Evolutionary conservation across 2,329 filamentous ascomycete genomes (phyloP), one percentile per base, ranked within the genome.

Genomic region (Diaporthe sp.): DNA sequence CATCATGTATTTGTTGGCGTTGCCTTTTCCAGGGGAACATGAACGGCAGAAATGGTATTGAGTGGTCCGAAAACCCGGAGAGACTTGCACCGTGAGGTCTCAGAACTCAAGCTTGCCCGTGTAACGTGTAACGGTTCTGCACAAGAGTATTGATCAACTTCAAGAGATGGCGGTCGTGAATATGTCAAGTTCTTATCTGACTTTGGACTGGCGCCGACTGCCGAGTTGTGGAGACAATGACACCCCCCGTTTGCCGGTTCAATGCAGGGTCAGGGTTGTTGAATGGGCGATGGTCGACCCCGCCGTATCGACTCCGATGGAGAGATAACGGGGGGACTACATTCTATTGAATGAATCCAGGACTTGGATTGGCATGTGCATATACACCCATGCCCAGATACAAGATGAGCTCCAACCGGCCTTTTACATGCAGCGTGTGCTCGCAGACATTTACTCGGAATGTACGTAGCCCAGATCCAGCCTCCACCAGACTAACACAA

Each of bases 391-490:
- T 35, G 5, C 30, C 35, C 9, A 38, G 0, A 35, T 58, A n/a
- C 30, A 33, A 5, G 25, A 71, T 71, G 68, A 58, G 68, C 50
- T 57, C 68, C n/a, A 60, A 58, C 22, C 55, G 68, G 7, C 77
- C 76, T 1, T 78, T 77, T 42, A 50, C 64, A 45, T 78, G 77
- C 38, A 60, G 57, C 8, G 73, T 73, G 9, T 78, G 77, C 54
- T 70, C 77, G 4, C 75, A 78, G 42, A 76, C 74, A 22, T 78
- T 77, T 54, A 77, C 76, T 1, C 64, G 77, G 73, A 77, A 77
- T 45, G 77, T 76, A 55, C 4, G 75, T 73, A 19, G 17, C 15
- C 54, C 28, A 30, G 2, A 12, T 4, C 6, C 19, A 17, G 25
- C 17, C 4, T 47, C 58, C 28, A n/a, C 12, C 13, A 28, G 13